phyloP scores from a whole-genome alignment of 768 basidiomycete genomes.

The Tephrocybe sp. region DNA sequence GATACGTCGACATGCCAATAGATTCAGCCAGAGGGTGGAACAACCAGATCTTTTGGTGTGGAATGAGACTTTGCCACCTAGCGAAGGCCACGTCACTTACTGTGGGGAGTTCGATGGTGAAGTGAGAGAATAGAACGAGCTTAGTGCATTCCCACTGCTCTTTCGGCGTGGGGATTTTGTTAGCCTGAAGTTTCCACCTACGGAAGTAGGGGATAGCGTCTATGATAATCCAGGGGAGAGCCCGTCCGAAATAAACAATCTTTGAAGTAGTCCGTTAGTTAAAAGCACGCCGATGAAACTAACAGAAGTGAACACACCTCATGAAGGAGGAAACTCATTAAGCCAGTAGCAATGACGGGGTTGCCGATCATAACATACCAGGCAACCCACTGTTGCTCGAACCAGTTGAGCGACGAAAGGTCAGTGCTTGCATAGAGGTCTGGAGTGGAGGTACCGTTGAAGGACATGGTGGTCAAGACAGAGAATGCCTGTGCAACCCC shows the following conservation, averaged over 20 bases:
- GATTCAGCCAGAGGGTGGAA: conserved; percentile 89
- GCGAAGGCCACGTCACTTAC: too few species aligned
- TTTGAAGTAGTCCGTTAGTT: conserved; percentile 25
- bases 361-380: conserved; percentile 89
- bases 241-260: conserved; percentile 96
- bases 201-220: conserved; percentile 93
- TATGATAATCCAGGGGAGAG: conserved; percentile 93
- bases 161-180: conserved; percentile 70
- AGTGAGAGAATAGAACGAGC: conserved; percentile 90
- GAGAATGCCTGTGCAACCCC: conserved; percentile 4
- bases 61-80: not conserved
- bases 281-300: conserved; percentile 1
- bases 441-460: conserved; percentile 37
- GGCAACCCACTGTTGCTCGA: conserved; percentile 77
- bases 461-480: conserved; percentile 34
- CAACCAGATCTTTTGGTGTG: conserved; percentile 64
- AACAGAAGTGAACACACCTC: conserved; percentile 58
- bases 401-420: conserved; percentile 57
- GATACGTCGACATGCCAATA: conserved; percentile 88
- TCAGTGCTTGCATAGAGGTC: conserved; percentile 59
- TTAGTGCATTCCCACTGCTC: conserved; percentile 98
- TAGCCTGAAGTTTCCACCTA: conserved; percentile 90
- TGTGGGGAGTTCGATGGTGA: conserved; percentile 89
- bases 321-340: conserved; percentile 90
- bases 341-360: conserved; percentile 88